Conservation (phyloP, 768 basidiomycete species). For the Rhodotorula taiwanensis region DNA sequence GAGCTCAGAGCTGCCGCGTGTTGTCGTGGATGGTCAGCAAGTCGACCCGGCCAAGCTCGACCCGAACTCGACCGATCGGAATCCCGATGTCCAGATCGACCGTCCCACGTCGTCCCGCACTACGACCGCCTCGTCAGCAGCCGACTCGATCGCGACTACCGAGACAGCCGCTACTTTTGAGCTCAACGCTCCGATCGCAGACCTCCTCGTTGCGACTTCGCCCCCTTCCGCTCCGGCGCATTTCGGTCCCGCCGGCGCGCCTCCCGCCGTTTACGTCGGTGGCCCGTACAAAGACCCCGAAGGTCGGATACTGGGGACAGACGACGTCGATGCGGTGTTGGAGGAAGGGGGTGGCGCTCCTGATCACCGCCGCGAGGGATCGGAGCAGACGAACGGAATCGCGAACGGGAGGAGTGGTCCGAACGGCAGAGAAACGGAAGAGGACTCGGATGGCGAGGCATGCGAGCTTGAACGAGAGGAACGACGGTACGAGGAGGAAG, state of each 20-base stretch:
- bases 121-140: not conserved
- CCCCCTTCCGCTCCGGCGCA: constrained; percentile 5
- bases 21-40: not conserved
- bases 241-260: constrained; percentile 3
- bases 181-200: not conserved
- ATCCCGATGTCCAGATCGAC: not conserved
- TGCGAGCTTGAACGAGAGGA: not conserved
- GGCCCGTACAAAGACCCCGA: not conserved
- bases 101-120: not conserved
- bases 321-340: not conserved
- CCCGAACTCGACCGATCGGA: not conserved
- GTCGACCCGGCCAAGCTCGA: not conserved
- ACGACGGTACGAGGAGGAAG: not conserved
- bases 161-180: too few species aligned
- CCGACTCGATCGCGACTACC: not conserved
- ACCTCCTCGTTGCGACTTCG: constrained; percentile 6
- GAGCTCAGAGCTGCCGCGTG: not conserved
- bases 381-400: not conserved
- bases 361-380: not conserved
- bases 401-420: too few species aligned
- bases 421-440: not conserved
- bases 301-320: not conserved
- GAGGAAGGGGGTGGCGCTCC: too few species aligned
- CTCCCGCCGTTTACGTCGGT: not conserved
- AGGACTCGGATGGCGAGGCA: not conserved